A percentile compares a stretch with the other conserved stretches of the same genome.
phyloP scores from a whole-genome alignment of 768 basidiomycete genomes.

The Rhizopogon roseolus region DNA sequence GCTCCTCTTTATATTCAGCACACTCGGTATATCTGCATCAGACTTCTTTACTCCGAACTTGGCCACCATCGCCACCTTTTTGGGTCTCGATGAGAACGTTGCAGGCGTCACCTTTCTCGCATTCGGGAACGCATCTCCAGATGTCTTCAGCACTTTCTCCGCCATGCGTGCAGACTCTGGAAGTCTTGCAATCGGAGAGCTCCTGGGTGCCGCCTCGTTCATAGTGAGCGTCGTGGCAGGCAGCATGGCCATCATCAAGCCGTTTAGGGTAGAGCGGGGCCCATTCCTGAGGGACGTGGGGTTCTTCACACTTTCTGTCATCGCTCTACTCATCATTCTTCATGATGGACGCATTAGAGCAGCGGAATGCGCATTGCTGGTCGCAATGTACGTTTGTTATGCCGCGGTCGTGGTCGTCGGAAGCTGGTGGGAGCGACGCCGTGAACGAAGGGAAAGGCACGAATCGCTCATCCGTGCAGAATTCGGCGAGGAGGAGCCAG shows the following conservation, averaged over 20 bases:
- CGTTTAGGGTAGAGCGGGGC: slow-evolving; percentile 75
- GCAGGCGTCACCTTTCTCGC: slow-evolving; percentile 97
- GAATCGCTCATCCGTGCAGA: slow-evolving; percentile 57
- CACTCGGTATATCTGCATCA: slow-evolving; percentile 89
- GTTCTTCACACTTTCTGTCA: slow-evolving; percentile 85
- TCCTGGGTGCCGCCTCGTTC: slow-evolving; percentile 93
- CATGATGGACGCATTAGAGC: slow-evolving; percentile 66
- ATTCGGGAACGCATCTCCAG: slow-evolving; percentile 96
- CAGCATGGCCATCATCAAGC: slow-evolving; percentile 95
- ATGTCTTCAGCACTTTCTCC: slow-evolving; percentile 93
- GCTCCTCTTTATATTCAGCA: slow-evolving; percentile 92
- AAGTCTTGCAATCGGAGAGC: slow-evolving; percentile 88
- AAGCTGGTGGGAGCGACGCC: slow-evolving; percentile 69
- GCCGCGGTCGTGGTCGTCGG: slow-evolving; percentile 70
- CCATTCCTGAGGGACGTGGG: slow-evolving; percentile 92
- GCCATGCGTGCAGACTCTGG: slow-evolving; percentile 85
- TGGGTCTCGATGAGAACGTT: slow-evolving; percentile 88
- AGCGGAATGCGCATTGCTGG: slow-evolving; percentile 71
- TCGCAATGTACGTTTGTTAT: slow-evolving; percentile 73
- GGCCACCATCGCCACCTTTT: slow-evolving; percentile 77
- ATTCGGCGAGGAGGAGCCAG: slow-evolving; percentile 46
- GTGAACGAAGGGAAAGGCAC: slow-evolving; percentile 38
- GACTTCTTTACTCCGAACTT: slow-evolving; percentile 99
- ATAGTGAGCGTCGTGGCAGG: slow-evolving; percentile 96
- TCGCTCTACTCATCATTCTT: slow-evolving; percentile 71